Conservation (phyloP, 768 basidiomycete genomes). For the Mycena floridula region DNA sequence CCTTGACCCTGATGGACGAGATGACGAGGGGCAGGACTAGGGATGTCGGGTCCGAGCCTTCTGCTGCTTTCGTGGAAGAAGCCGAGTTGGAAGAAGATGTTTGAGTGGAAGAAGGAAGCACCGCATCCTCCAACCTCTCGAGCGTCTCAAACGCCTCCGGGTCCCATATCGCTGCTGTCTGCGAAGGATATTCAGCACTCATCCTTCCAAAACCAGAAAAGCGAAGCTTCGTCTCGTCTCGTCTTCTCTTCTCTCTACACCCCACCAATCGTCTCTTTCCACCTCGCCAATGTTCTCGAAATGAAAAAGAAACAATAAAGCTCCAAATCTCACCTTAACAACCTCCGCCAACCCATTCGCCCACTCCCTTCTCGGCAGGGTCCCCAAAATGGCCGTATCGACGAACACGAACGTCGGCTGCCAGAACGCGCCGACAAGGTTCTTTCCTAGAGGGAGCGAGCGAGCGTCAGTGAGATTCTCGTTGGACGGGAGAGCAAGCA, state of each 20-base stretch:
- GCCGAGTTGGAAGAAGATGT: too few species aligned
- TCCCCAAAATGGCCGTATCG: conserved; percentile 92
- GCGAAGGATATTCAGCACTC: too few species aligned
- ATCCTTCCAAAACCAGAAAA: too few species aligned
- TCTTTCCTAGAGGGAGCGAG: conserved; percentile 98
- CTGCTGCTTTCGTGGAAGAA: too few species aligned
- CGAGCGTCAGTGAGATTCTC: too few species aligned
- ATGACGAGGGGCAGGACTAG: conserved; percentile 88
- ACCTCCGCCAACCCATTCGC: conserved; percentile 99
- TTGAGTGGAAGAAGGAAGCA: neutral
- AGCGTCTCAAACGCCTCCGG: conserved; percentile 83
- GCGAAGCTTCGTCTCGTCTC: too few species aligned
- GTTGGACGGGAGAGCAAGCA: too few species aligned
- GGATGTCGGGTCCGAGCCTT: conserved; percentile 25
- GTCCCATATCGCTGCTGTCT: conserved; percentile 99
- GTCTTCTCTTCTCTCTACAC: too few species aligned
- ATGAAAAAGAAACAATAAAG: too few species aligned
- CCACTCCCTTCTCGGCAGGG: conserved; percentile 86
- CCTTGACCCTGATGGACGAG: conserved; percentile 91
- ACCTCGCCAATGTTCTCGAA: too few species aligned
- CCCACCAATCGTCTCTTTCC: too few species aligned
- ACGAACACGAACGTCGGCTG: conserved; percentile 98
- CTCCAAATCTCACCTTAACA: conserved; percentile 66
- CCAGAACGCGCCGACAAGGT: conserved; percentile 98
- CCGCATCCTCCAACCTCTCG: conserved; percentile 42